phyloP scores from a whole-genome alignment of 1,284 basidiomycete genomes.

The Heterobasidion irregulare region DNA sequence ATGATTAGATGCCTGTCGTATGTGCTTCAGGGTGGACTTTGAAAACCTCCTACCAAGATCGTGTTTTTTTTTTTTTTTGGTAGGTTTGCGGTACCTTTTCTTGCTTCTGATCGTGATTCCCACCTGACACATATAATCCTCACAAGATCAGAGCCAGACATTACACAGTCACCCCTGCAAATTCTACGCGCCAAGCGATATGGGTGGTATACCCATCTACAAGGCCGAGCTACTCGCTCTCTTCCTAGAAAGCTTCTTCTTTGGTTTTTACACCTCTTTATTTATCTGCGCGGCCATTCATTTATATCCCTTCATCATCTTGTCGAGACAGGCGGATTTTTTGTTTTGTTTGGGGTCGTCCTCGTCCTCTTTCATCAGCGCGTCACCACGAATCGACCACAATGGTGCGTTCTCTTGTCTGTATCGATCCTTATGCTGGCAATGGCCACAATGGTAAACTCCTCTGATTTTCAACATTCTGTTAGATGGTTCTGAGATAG shows the following conservation, averaged over 20 bases:
- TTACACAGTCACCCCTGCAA: too few relatives aligned
- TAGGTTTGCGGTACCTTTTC: too few relatives aligned
- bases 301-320: not conserved
- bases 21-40: too few relatives aligned
- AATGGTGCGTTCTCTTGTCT: not conserved
- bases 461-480: not conserved
- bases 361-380: not conserved
- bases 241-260: not conserved
- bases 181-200: not conserved
- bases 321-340: not conserved
- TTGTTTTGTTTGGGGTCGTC: not conserved
- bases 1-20: too few relatives aligned
- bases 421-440: not conserved
- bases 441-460: not conserved
- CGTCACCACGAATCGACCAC: not conserved
- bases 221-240: not conserved
- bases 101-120: too few relatives aligned
- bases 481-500: not conserved
- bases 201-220: slow-evolving; percentile 4
- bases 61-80: too few relatives aligned
- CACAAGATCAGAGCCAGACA: too few relatives aligned
- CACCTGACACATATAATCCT: too few relatives aligned
- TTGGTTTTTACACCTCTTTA: not conserved
- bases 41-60: too few relatives aligned
- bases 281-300: not conserved